A percentile compares a stretch with the other conserved stretches of the same genome.
Conservation (phyloP, 2,329 filamentous ascomycete genomes). For the Aspergillus ibericus region DNA sequence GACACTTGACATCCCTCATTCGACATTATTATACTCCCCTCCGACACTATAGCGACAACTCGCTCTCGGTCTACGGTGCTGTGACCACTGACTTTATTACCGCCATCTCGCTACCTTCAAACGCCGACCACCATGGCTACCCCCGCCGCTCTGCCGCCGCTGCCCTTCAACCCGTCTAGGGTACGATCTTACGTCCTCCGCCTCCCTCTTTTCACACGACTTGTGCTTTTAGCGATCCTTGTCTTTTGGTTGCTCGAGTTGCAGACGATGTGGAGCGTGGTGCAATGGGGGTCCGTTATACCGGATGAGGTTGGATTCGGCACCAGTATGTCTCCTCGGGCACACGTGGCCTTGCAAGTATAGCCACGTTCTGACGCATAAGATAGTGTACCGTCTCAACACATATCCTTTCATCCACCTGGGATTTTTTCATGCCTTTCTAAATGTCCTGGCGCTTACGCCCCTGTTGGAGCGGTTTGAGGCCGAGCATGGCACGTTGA, state of each 20-base stretch:
- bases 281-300: constrained; percentile 75
- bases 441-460: constrained; percentile 77
- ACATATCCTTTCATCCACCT: constrained; percentile 87
- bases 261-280: constrained; percentile 69
- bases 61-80: neutral
- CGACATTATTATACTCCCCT: neutral
- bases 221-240: constrained; percentile 65
- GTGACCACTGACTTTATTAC: neutral
- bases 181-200: constrained; percentile 79
- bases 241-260: constrained; percentile 68
- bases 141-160: constrained; percentile 49
- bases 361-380: constrained; percentile 7
- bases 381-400: constrained; percentile 83
- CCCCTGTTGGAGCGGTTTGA: constrained; percentile 95
- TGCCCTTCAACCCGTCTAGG: constrained; percentile 68
- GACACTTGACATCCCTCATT: neutral
- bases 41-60: neutral
- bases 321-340: constrained; percentile 59
- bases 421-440: constrained; percentile 73
- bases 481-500: constrained; percentile 84
- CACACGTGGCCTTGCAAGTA: neutral
- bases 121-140: constrained; percentile 42
- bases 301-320: constrained; percentile 72
- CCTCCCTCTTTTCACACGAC: constrained; percentile 83
- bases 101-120: neutral